Evolutionary conservation across 352 stramenopile genomes (phyloP), one percentile per base, ranked within the genome.

Genomic region (Phytophthora capsici): DNA sequence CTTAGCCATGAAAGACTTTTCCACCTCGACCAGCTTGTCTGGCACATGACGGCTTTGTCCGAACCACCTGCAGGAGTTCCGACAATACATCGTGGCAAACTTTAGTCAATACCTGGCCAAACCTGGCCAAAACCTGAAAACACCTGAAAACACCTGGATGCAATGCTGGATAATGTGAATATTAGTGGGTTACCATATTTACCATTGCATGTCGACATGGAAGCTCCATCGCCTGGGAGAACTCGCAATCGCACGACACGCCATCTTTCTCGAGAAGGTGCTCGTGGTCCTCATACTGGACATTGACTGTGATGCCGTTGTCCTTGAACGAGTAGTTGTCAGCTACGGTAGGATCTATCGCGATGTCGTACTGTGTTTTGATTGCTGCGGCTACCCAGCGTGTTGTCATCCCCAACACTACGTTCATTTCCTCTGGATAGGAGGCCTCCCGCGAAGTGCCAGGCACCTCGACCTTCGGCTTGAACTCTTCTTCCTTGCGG

Each of bases 81-180:
- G n/a, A n/a, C n/a, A n/a, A n/a, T n/a, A n/a, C n/a, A n/a, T n/a
- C n/a, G n/a, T n/a, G 3, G 25, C 10, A 26, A 20, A 20, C 13
- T 34, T 23, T 22, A 19, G 34, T 16, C 40, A 49, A 49, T 38
- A 47, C 30, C 19, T 45, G 40, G 40, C 14, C 25, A 22, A 60
- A 52, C n/a, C n/a, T n/a, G n/a, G n/a, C n/a, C n/a, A n/a, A n/a
- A n/a, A 46, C 12, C 40, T 62, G 54, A 51, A 14, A 26, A 51
- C 46, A 23, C 54, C 25, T 6, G 20, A 22, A 5, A 16, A 23
- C 25, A 63, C 7, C 30, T 36, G 30, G 30, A 13, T 10, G 12
- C 12, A 36, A 6, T 10, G 30, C 30, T 36, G 30, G 30, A 14
- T 16, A 34, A 63, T 22, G 44, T 43, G 49, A 56, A 49, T 3